These are phyloP conservation scores for Ceratocystis ficicola DNA, from an alignment of 2,329 filamentous ascomycete genomes.

Conservation along the genomic window DNA sequence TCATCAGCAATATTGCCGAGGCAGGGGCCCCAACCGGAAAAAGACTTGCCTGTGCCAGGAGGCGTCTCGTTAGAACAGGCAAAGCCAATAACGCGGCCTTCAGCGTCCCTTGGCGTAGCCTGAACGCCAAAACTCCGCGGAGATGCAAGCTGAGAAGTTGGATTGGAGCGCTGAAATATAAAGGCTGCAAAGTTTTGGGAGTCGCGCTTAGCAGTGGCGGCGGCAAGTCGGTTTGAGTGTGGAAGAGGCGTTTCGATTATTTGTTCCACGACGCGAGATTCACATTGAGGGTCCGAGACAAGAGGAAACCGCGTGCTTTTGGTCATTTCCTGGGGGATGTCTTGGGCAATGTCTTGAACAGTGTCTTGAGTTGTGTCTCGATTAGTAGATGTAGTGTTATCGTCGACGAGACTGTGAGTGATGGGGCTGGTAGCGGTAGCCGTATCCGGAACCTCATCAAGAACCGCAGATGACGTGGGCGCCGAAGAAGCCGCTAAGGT, in stretches of 20 bases:
- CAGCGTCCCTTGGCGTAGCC: conserved; percentile 43
- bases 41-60: not conserved
- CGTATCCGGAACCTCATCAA: too few relatives aligned
- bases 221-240: not conserved
- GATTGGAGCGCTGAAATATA: conserved; percentile 44
- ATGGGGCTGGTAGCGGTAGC: not conserved
- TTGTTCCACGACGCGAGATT: conserved; percentile 13
- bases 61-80: conserved; percentile 40
- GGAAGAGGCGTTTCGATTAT: conserved; percentile 9
- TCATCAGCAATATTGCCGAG: conserved; percentile 10
- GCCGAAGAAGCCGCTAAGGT: not conserved
- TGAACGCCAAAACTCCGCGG: conserved; percentile 38
- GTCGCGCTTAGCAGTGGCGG: conserved; percentile 9
- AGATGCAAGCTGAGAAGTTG: conserved; percentile 39
- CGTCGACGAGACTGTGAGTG: not conserved
- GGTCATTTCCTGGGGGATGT: not conserved
- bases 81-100: conserved; percentile 45
- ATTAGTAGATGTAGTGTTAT: not conserved
- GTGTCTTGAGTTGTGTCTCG: not conserved
- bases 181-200: conserved; percentile 48
- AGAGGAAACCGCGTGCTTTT: not conserved
- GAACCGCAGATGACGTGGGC: too few relatives aligned
- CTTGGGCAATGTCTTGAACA: not conserved
- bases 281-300: not conserved
- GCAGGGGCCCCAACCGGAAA: conserved; percentile 20